These are phyloP conservation scores for Theileria equi DNA, from an alignment of 169 alveolate species.

Conservation along the genomic window DNA sequence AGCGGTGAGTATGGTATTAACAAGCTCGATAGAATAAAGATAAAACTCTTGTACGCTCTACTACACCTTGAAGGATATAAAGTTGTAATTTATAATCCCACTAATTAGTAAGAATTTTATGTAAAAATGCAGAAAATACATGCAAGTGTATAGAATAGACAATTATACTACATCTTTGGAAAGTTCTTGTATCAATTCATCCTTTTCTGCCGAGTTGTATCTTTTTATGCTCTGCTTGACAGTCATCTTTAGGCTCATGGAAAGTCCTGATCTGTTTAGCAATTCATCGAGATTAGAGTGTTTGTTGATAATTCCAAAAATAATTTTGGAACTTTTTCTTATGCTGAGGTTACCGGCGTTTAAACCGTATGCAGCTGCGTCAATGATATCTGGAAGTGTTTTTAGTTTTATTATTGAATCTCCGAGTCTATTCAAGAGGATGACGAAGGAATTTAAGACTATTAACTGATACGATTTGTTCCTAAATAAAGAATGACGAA, in stretches of 20 bases:
- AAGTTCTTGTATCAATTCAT: slow-evolving; percentile 15
- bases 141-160: too few species aligned
- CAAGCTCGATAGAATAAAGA: too few species aligned
- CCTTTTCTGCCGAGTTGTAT: slow-evolving; percentile 27
- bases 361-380: slow-evolving; percentile 6
- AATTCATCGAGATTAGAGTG: slow-evolving; percentile 2
- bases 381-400: slow-evolving; percentile 22
- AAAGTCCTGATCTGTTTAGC: slow-evolving; percentile 24
- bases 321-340: slow-evolving; percentile 32
- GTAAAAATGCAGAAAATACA: too few species aligned
- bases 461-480: slow-evolving; percentile 31
- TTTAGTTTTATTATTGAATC: slow-evolving; percentile 24
- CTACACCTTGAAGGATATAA: too few species aligned
- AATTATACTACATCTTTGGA: not conserved
- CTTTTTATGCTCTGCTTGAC: slow-evolving; percentile 10
- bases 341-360: slow-evolving; percentile 26
- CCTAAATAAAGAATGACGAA: not conserved
- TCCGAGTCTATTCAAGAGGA: slow-evolving; percentile 51
- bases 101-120: too few species aligned
- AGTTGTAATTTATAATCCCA: too few species aligned
- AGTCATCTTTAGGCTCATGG: not conserved
- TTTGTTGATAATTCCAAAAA: slow-evolving; percentile 28
- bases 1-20: too few species aligned
- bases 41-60: too few species aligned
- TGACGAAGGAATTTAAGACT: slow-evolving; percentile 33